These are phyloP conservation scores for Maudiozyma saulgeensis DNA, from an alignment of 805 yeast species.

Conservation along the genomic window DNA sequence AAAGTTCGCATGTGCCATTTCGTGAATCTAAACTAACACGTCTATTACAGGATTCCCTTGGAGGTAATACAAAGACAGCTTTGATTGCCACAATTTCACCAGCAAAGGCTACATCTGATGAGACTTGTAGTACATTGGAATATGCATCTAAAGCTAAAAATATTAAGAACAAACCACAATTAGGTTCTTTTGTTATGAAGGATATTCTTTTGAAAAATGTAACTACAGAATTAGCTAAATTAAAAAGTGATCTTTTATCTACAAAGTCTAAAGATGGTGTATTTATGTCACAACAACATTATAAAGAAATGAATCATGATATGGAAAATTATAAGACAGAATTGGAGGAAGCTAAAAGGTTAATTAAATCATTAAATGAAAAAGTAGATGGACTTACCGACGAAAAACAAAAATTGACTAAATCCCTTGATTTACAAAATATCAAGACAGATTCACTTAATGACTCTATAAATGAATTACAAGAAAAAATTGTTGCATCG, in stretches of 20 bases:
- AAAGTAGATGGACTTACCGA: constrained; percentile 29
- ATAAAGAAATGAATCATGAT: constrained; percentile 41
- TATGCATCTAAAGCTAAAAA: constrained; percentile 83
- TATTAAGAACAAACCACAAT: constrained; percentile 64
- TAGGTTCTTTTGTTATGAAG: constrained; percentile 50
- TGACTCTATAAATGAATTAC: constrained; percentile 18
- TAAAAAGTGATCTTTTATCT: constrained; percentile 50
- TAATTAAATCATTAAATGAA: constrained; percentile 31
- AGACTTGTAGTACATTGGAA: constrained; percentile 75
- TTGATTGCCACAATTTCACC: constrained; percentile 84
- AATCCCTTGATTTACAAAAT: constrained; percentile 18
- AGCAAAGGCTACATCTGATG: constrained; percentile 66
- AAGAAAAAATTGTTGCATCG: constrained; percentile 19
- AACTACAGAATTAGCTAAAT: constrained; percentile 39
- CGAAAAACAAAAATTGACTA: constrained; percentile 20
- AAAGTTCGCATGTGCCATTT: constrained; percentile 68
- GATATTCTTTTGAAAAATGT: constrained; percentile 38
- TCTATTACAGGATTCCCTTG: constrained; percentile 68
- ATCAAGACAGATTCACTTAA: constrained; percentile 19
- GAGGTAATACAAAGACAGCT: constrained; percentile 82
- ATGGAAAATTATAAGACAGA: constrained; percentile 42
- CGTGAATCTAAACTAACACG: constrained; percentile 73
- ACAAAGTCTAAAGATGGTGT: constrained; percentile 58
- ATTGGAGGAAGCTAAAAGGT: constrained; percentile 37
- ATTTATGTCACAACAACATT: constrained; percentile 50